These are phyloP conservation scores for Cicer cuneatum DNA, from an alignment of 306 rosid species.

Conservation along the genomic window DNA sequence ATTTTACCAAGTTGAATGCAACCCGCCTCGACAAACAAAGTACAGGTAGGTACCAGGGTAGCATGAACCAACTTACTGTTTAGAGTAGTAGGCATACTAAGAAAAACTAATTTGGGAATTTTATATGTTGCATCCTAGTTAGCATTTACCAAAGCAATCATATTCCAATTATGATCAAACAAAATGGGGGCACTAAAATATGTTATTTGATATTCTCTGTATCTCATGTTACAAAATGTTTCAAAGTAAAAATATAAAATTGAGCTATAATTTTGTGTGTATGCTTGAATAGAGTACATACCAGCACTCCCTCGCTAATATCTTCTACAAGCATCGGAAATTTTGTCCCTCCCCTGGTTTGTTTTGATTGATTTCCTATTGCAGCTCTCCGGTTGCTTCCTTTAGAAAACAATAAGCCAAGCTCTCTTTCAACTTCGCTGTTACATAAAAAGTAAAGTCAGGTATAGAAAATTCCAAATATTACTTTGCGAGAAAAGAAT, in stretches of 20 bases:
- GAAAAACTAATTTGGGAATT: constrained; percentile 17
- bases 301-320: constrained; percentile 93
- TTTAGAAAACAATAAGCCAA: constrained; percentile 85
- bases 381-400: constrained; percentile 73
- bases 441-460: constrained; percentile 43
- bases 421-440: constrained; percentile 97
- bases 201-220: not conserved
- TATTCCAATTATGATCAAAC: not conserved
- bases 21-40: too few species aligned
- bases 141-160: constrained; percentile 11
- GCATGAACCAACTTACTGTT: not conserved
- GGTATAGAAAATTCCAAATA: constrained; percentile 18
- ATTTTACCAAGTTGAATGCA: not conserved
- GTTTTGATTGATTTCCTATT: constrained; percentile 71
- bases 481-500: not conserved
- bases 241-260: not conserved
- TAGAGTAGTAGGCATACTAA: not conserved
- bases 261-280: not conserved
- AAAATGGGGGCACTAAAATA: not conserved
- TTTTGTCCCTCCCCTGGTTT: constrained; percentile 68
- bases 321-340: constrained; percentile 98
- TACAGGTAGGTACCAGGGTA: not conserved
- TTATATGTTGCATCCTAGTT: not conserved
- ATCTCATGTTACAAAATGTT: constrained; percentile 26
- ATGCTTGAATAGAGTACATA: constrained; percentile 47